A percentile compares a stretch with the other conserved stretches of the same genome.
These are phyloP conservation scores for Zhuliangozyma blackwelliae DNA, from an alignment of 1,139 yeast genomes.

Conservation along the genomic window DNA sequence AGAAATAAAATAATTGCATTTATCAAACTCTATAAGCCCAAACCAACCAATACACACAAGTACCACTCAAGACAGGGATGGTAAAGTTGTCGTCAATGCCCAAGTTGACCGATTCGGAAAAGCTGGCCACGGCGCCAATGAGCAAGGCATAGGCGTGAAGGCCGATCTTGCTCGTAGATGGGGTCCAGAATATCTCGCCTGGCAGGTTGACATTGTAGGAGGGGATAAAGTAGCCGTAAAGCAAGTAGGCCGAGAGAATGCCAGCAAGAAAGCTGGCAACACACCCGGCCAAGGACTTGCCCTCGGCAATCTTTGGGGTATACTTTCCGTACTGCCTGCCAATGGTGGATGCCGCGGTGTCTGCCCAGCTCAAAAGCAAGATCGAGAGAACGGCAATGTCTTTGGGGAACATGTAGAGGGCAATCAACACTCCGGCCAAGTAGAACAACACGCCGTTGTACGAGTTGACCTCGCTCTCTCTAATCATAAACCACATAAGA, in stretches of 20 bases:
- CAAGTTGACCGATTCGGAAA: slow-evolving; percentile 78
- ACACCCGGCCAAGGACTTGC: slow-evolving; percentile 86
- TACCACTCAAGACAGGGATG: slow-evolving; percentile 80
- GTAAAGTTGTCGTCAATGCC: slow-evolving; percentile 90
- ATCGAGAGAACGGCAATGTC: slow-evolving; percentile 77
- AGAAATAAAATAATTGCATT: neutral
- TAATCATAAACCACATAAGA: slow-evolving; percentile 72
- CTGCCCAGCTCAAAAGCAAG: slow-evolving; percentile 89
- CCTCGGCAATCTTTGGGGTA: slow-evolving; percentile 70
- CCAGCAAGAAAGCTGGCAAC: slow-evolving; percentile 83
- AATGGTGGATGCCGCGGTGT: slow-evolving; percentile 92
- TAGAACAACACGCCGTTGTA: slow-evolving; percentile 88
- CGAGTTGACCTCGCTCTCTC: slow-evolving; percentile 66
- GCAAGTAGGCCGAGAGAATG: slow-evolving; percentile 52
- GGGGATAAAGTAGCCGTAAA: slow-evolving; percentile 75
- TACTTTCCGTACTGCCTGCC: slow-evolving; percentile 82
- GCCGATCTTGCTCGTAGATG: slow-evolving; percentile 53
- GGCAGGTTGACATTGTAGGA: slow-evolving; percentile 47
- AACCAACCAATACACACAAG: slow-evolving; percentile 47
- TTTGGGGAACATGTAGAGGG: slow-evolving; percentile 67
- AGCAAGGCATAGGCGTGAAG: slow-evolving; percentile 51
- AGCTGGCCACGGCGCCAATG: slow-evolving; percentile 77
- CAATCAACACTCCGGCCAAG: slow-evolving; percentile 68
- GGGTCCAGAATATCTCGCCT: slow-evolving; percentile 60
- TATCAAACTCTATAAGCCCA: slow-evolving; percentile 5